Evolutionary conservation across 2,329 filamentous ascomycete genomes (phyloP).

Genomic region (Colletotrichum tofieldiae): DNA sequence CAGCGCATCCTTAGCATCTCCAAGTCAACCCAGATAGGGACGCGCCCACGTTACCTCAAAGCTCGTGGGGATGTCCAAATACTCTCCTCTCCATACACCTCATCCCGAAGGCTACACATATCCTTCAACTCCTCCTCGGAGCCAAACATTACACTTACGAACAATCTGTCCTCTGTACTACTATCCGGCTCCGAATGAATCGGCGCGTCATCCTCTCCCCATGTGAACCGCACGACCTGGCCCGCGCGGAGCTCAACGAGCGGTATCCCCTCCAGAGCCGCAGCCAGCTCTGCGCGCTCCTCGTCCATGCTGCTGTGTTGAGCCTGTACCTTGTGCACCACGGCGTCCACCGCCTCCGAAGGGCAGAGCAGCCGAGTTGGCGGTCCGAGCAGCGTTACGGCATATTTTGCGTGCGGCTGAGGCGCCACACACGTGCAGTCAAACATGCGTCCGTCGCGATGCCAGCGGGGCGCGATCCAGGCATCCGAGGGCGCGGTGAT

Average conservation of each 20-base stretch:
- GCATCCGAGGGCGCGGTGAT: conserved; percentile 14
- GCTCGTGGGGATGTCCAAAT: background rate
- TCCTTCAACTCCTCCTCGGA: conserved; percentile 28
- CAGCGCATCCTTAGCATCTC: background rate
- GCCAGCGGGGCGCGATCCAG: conserved; percentile 34
- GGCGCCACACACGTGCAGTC: conserved; percentile 19
- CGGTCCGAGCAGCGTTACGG: conserved; percentile 37
- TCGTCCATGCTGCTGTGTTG: background rate
- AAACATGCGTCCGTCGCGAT: conserved; percentile 39
- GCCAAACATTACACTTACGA: conserved; percentile 34
- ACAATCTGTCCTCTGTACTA: conserved; percentile 18
- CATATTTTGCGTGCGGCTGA: conserved; percentile 37
- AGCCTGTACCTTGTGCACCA: background rate
- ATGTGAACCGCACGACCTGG: conserved; percentile 37
- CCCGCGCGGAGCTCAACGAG: background rate
- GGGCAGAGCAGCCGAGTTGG: conserved; percentile 24
- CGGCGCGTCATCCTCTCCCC: conserved; percentile 29
- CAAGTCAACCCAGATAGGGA: background rate
- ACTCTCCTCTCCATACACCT: conserved; percentile 12
- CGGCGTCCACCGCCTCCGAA: background rate
- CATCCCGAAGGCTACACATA: conserved; percentile 26
- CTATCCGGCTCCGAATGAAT: conserved; percentile 41
- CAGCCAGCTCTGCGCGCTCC: conserved; percentile 15
- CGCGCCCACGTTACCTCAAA: background rate
- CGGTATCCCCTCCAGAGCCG: background rate